phyloP scores from a whole-genome alignment of 164 flowering plant species.

The Stephania cephalantha region DNA sequence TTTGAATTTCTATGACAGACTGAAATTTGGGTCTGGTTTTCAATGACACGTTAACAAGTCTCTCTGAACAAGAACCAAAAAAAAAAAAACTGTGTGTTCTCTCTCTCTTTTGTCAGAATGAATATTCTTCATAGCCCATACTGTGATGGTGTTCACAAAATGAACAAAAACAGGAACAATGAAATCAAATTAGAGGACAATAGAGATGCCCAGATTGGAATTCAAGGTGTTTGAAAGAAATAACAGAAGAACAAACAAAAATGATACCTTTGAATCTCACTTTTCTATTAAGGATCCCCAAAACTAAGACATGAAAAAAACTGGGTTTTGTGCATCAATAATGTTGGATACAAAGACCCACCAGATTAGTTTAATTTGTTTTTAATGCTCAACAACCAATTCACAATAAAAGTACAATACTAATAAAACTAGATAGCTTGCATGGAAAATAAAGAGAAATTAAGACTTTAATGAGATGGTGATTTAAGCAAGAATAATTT shows the following conservation, averaged over 20 bases:
- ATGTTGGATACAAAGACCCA: slow-evolving; percentile 8
- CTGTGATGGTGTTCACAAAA: neutral
- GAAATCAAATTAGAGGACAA: neutral
- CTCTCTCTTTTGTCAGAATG: slow-evolving; percentile 15
- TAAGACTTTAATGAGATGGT: neutral
- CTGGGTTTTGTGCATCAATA: slow-evolving; percentile 1
- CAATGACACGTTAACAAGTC: slow-evolving; percentile 11
- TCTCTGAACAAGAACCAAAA: neutral
- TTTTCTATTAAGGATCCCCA: slow-evolving; percentile 25
- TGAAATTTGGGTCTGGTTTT: neutral
- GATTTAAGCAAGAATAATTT: slow-evolving; percentile 14
- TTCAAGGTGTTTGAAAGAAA: slow-evolving; percentile 13
- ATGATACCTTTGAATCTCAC: slow-evolving; percentile 13
- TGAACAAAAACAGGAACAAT: neutral
- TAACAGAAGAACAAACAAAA: slow-evolving; percentile 17
- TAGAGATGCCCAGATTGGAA: slow-evolving; percentile 10
- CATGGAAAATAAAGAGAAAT: slow-evolving; percentile 20
- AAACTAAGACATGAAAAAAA: slow-evolving; percentile 7
- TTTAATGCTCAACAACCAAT: neutral
- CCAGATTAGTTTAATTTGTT: neutral
- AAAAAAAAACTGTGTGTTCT: slow-evolving; percentile 6
- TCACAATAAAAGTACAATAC: neutral
- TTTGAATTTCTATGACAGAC: slow-evolving; percentile 6
- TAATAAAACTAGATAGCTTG: slow-evolving; percentile 14
- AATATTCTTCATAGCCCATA: slow-evolving; percentile 11